phyloP scores from a whole-genome alignment of 2,329 filamentous ascomycete genomes.

The Botryotinia narcissicola region DNA sequence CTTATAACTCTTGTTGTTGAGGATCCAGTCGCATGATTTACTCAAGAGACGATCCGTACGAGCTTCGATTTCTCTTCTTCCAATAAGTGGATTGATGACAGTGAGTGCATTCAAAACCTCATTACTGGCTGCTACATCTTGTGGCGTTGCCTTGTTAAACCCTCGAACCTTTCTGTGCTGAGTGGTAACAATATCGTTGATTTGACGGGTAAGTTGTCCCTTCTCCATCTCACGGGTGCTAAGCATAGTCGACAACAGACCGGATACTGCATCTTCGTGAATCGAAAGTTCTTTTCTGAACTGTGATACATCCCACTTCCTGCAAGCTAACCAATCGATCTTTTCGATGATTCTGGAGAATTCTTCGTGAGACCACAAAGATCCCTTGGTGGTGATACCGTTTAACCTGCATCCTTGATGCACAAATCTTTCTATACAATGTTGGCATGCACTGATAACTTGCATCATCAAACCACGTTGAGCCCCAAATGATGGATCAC shows the following conservation, averaged over 20 bases:
- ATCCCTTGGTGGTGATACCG: conserved; percentile 17
- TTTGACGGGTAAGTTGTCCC: conserved; percentile 17
- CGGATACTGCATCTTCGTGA: conserved; percentile 16
- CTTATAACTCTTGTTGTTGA: conserved; percentile 16
- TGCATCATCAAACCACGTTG: conserved; percentile 20
- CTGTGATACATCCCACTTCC: conserved; percentile 18
- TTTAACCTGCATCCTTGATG: conserved; percentile 18
- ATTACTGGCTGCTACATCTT: conserved; percentile 4
- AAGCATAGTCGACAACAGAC: conserved; percentile 12
- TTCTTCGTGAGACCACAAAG: conserved; percentile 17
- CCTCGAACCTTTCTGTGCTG: conserved; percentile 20
- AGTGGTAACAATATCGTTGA: conserved; percentile 18
- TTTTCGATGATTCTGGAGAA: conserved; percentile 13
- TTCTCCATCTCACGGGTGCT: conserved; percentile 9
- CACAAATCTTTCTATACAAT: conserved; percentile 21
- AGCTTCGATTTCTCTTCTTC: conserved; percentile 15
- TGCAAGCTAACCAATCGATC: conserved; percentile 18
- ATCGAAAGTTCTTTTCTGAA: conserved; percentile 19
- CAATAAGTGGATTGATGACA: conserved; percentile 16
- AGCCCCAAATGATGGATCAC: conserved; percentile 6
- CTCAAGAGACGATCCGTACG: conserved; percentile 19
- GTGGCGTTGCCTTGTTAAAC: not conserved
- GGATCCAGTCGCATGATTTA: conserved; percentile 20
- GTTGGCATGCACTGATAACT: conserved; percentile 16
- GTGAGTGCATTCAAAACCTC: conserved; percentile 17